phyloP scores from a whole-genome alignment of 768 basidiomycete species.

The Pholiota microspora region DNA sequence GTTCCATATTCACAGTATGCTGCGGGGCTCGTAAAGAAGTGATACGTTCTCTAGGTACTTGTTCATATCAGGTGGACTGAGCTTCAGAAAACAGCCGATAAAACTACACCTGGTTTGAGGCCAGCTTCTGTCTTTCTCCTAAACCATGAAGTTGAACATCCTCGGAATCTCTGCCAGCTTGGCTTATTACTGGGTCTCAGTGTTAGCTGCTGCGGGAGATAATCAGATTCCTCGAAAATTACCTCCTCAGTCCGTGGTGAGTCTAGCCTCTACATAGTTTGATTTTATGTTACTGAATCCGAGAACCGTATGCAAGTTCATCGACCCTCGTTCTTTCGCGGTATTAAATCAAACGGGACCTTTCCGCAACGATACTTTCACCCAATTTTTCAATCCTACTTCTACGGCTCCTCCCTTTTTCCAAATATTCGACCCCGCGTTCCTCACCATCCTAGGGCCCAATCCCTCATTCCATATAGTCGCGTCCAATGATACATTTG shows the following conservation, averaged over 20 bases:
- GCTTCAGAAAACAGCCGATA: background rate
- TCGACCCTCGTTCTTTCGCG: slow-evolving; percentile 49
- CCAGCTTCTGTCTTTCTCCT: background rate
- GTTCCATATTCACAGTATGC: background rate
- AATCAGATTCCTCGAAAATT: slow-evolving; percentile 7
- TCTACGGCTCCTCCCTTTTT: slow-evolving; percentile 55
- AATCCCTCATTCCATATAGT: slow-evolving; percentile 58
- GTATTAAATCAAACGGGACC: slow-evolving; percentile 45
- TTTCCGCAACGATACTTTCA: slow-evolving; percentile 37
- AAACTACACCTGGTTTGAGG: background rate
- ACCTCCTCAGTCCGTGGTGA: slow-evolving; percentile 31
- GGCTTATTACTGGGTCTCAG: background rate
- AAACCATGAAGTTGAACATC: background rate
- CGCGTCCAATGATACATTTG: slow-evolving; percentile 57
- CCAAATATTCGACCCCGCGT: slow-evolving; percentile 47
- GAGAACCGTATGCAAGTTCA: slow-evolving; percentile 32
- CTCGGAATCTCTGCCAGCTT: background rate
- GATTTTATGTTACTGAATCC: background rate
- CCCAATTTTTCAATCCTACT: slow-evolving; percentile 44
- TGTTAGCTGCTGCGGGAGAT: background rate
- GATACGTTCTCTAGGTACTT: background rate
- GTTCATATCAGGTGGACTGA: background rate
- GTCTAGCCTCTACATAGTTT: slow-evolving; percentile 6
- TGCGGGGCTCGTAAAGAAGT: background rate
- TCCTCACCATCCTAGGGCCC: slow-evolving; percentile 57